Evolutionary conservation across 139 green algal species (phyloP).

Genomic region (Chlamydomonas sphaeroides): DNA sequence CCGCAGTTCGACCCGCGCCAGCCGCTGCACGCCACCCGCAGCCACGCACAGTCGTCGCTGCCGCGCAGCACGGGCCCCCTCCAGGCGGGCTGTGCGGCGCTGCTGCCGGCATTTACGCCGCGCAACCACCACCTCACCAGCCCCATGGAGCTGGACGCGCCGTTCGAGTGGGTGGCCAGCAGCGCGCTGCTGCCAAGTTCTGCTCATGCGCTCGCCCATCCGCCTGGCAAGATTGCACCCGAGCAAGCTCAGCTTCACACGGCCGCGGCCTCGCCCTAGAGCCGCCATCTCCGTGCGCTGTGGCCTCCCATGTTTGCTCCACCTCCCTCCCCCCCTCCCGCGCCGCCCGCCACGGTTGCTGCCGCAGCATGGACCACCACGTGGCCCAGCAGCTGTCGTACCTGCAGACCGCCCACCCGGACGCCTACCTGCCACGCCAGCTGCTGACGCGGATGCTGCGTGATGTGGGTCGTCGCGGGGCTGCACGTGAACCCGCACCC

Average conservation of each 20-base stretch:
- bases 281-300: background rate
- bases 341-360: background rate
- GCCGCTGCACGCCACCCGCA: background rate
- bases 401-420: background rate
- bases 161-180: background rate
- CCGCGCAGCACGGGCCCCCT: background rate
- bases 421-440: background rate
- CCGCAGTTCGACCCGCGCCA: background rate
- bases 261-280: background rate
- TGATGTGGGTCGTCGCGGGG: background rate
- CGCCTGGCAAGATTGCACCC: too few relatives aligned
- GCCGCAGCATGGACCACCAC: conserved; percentile 13
- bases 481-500: too few relatives aligned
- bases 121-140: conserved; percentile 13
- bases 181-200: background rate
- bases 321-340: background rate
- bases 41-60: background rate
- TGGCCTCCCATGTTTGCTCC: too few relatives aligned
- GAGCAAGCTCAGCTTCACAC: too few relatives aligned
- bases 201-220: too few relatives aligned
- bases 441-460: background rate
- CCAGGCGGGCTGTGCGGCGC: background rate
- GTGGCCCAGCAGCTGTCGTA: background rate
- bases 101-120: conserved; percentile 21
- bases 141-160: background rate